These are phyloP conservation scores for Calocera viscosa DNA, from an alignment of 768 basidiomycete genomes.

Conservation along the genomic window DNA sequence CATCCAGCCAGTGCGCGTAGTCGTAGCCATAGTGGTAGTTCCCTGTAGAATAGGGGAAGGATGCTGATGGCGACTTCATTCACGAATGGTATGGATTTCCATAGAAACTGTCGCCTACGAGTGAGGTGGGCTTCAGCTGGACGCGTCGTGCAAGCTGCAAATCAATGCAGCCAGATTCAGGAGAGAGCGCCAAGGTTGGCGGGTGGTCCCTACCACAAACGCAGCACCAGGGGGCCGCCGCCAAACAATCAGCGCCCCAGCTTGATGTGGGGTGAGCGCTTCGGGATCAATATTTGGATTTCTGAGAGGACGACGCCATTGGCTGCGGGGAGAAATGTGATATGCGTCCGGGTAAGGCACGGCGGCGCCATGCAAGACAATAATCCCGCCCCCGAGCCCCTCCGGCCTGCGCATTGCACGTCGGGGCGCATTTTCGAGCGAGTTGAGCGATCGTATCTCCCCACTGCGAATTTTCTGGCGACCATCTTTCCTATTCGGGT, in stretches of 20 bases:
- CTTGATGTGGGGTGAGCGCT: not conserved
- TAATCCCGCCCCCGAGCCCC: not conserved
- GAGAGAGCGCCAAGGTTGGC: not conserved
- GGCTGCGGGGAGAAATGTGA: conserved; percentile 1
- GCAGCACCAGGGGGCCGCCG: not conserved
- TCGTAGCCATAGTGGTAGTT: not conserved
- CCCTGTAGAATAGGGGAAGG: not conserved
- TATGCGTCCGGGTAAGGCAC: conserved; percentile 6
- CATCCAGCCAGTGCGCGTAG: no score
- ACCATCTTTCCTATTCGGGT: not conserved
- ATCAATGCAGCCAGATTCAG: not conserved
- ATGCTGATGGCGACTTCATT: not conserved
- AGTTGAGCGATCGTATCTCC: no score
- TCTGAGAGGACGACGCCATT: not conserved
- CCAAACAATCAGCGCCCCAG: not conserved
- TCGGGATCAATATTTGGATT: conserved; percentile 2
- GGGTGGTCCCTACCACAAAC: not conserved
- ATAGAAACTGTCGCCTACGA: not conserved
- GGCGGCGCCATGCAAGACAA: not conserved
- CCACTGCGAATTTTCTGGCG: not conserved
- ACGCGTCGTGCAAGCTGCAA: not conserved
- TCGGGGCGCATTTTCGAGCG: not conserved
- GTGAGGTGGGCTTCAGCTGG: not conserved
- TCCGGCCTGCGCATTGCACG: not conserved
- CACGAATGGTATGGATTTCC: not conserved